Percentiles rank a stretch among this genome's conserved stretches.
phyloP scores from a whole-genome alignment of 176 grass and related monocot genomes.

The Aechmea fasciata region DNA sequence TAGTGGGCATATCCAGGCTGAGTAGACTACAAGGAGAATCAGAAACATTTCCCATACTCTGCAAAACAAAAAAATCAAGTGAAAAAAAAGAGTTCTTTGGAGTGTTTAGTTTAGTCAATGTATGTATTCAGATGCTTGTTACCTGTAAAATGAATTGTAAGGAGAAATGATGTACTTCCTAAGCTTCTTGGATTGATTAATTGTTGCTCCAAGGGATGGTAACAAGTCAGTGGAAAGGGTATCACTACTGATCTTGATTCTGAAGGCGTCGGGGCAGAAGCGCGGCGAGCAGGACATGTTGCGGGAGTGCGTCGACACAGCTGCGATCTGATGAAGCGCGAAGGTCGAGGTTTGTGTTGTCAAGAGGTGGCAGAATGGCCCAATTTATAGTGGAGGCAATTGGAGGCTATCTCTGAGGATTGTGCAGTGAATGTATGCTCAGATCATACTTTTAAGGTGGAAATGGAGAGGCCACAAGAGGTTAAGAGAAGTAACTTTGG shows the following conservation, averaged over 20 bases:
- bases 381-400: background rate
- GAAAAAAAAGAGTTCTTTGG: background rate
- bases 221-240: slow-evolving; percentile 29
- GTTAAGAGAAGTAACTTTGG: no score
- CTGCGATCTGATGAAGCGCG: background rate
- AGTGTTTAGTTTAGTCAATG: background rate
- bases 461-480: no score
- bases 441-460: no score
- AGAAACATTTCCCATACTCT: slow-evolving; percentile 65
- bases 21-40: slow-evolving; percentile 64
- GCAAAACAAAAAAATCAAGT: background rate
- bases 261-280: slow-evolving; percentile 21
- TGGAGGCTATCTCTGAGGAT: background rate
- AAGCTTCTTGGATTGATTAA: slow-evolving; percentile 18
- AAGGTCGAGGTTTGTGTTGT: background rate
- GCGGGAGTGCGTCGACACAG: slow-evolving; percentile 24
- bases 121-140: background rate
- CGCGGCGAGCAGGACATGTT: slow-evolving; percentile 4
- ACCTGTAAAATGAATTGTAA: slow-evolving; percentile 51
- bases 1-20: slow-evolving; percentile 71
- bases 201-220: slow-evolving; percentile 38
- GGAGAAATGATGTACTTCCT: slow-evolving; percentile 42
- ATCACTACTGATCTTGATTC: background rate
- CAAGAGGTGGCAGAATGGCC: background rate
- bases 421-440: no score